phyloP scores from a whole-genome alignment of 257 asterid genomes.

The Solanum boliviense region DNA sequence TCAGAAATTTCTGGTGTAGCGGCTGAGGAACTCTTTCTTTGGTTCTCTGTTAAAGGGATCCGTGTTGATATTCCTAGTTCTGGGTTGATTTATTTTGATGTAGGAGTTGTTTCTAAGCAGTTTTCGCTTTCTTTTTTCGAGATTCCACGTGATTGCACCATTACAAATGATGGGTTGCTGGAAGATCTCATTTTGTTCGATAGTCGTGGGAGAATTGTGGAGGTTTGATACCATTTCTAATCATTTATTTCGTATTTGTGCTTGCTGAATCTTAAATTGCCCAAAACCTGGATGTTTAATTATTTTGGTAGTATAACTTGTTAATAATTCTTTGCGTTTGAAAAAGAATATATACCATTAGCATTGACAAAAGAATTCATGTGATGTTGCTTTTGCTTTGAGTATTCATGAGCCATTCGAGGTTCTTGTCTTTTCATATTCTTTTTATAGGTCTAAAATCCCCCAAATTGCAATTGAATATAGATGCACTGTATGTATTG shows the following conservation, averaged over 20 bases:
- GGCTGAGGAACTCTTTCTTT: constrained; percentile 69
- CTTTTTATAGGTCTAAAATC: not conserved
- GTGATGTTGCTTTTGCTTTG: not conserved
- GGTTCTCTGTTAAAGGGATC: constrained; percentile 74
- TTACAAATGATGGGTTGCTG: constrained; percentile 1
- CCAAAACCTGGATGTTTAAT: not conserved
- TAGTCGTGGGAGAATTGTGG: constrained; percentile 7
- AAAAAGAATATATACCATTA: not conserved
- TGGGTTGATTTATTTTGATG: constrained; percentile 88
- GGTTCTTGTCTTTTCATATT: not conserved
- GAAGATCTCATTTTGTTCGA: constrained; percentile 15
- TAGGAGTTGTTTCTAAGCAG: constrained; percentile 72
- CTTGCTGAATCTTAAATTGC: not conserved
- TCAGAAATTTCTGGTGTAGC: constrained; percentile 56
- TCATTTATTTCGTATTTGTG: not conserved
- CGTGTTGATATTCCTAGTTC: constrained; percentile 79
- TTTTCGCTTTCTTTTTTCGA: constrained; percentile 71
- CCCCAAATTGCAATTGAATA: not conserved
- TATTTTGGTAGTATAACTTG: not conserved
- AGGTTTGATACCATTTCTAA: constrained; percentile 28
- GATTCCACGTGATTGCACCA: constrained; percentile 62
- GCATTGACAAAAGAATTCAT: not conserved
- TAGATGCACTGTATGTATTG: not conserved
- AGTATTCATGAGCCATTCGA: not conserved
- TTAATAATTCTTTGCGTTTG: not conserved